A percentile compares a stretch with the other conserved stretches of the same genome.
Evolutionary conservation across 495 filamentous ascomycete genomes (phyloP).

Genomic region (Neurospora sublineolata): DNA sequence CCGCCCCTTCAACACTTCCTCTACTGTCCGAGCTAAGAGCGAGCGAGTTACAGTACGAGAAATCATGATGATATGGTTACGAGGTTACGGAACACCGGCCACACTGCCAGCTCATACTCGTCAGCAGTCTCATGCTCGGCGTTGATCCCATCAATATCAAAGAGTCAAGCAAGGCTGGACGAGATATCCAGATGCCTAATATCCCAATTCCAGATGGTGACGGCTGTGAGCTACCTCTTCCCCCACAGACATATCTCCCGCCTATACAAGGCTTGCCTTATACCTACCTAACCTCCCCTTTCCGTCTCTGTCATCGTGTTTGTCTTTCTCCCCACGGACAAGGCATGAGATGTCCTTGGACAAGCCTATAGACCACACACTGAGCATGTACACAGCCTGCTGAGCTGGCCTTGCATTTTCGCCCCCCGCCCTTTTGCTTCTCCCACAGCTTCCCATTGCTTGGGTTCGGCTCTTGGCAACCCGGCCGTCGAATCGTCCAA

Average conservation of each 20-base stretch:
- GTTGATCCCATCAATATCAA: neutral
- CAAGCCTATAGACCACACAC: neutral
- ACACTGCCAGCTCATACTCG: neutral
- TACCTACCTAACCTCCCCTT: neutral
- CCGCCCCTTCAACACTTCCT: neutral
- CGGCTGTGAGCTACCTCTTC: neutral
- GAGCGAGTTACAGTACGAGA: neutral
- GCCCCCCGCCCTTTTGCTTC: constrained; percentile 14
- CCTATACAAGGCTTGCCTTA: neutral
- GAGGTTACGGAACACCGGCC: neutral
- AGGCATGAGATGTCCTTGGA: neutral
- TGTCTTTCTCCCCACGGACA: neutral
- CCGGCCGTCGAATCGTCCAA: constrained; percentile 13
- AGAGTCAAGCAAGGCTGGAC: neutral
- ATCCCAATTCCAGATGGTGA: neutral
- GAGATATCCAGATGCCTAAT: neutral
- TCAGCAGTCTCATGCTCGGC: neutral
- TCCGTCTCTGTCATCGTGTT: neutral
- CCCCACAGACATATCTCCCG: neutral
- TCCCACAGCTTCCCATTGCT: neutral
- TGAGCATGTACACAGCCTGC: constrained; percentile 10
- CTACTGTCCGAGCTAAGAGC: neutral
- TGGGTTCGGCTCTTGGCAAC: constrained; percentile 14
- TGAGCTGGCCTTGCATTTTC: constrained; percentile 28
- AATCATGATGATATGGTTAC: neutral